Evolutionary conservation across 441 rosid species (phyloP), one percentile per base, ranked within the genome.

Genomic region (Bocquillonia castaneifolia): DNA sequence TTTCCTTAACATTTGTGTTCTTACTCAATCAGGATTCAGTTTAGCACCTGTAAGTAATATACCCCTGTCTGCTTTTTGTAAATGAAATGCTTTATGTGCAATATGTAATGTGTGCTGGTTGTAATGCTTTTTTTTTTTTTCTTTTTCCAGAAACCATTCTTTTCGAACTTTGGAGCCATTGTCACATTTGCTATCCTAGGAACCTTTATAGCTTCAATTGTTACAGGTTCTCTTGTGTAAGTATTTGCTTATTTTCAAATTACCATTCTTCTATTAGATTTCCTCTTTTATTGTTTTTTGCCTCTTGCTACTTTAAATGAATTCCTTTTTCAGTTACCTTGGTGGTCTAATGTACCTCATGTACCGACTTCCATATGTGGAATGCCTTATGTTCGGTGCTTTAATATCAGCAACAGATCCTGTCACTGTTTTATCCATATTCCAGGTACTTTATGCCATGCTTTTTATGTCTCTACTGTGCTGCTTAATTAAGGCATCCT

Each of bases 351-450:
- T 78, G 77, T 88, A 51, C 80, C 91, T 91, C 77, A 94, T 90
- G 90, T 94, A 88, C 80, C 80, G 64, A 70, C 96, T 94, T 73
- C 98, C 99, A 20, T 85, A 90, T 54, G 87, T 90, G 60, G 99
- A 94, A 79, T 94, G 99, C 69, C 85, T 94, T 63, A 91, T 90
- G 96, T 94, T 91, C 74, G 99, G 99, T 71, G 92, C 97, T 69
- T 92, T 94, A 56, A 94, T 94, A 81, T 94, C 99, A 18, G 99
- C 99, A 63, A 94, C 99, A 0, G 99, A 94, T 79, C 99, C 99
- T 77, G 99, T 94, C 71, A 94, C 99, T 5, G 99, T 91, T 60
- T 79, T 93, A 71, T 91, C 99, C 66, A 92, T 92, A 80, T 94
- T 94, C 75, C 99, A 94, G 99, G 99, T 94, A 55, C n/a, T 36